Conservation (phyloP, 2,329 filamentous ascomycete species). For the Colletotrichum filicis region DNA sequence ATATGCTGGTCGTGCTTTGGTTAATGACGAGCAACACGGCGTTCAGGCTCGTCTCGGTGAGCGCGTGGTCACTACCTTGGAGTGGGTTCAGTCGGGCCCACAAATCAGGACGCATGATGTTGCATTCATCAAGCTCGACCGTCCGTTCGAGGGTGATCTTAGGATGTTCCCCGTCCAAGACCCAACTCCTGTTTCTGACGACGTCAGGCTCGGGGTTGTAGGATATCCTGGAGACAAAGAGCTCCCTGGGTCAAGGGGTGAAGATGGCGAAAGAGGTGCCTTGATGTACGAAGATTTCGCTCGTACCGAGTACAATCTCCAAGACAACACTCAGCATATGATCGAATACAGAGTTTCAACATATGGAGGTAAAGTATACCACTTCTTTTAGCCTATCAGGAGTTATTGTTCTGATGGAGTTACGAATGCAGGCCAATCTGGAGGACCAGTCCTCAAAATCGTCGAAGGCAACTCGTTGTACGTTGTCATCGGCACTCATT, state of each 20-base stretch:
- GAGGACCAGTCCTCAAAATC: slow-evolving; percentile 39
- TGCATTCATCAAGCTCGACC: slow-evolving; percentile 41
- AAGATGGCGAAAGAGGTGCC: slow-evolving; percentile 39
- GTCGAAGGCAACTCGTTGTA: slow-evolving; percentile 14
- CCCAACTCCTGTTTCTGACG: slow-evolving; percentile 25
- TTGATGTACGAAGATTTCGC: slow-evolving; percentile 46
- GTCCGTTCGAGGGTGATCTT: slow-evolving; percentile 40
- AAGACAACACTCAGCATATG: slow-evolving; percentile 38
- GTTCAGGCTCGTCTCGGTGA: slow-evolving; percentile 33
- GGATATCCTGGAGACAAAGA: slow-evolving; percentile 47
- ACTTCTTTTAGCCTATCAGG: rapidly evolving
- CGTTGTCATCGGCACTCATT: slow-evolving; percentile 42
- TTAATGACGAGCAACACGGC: not conserved
- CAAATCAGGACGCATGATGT: slow-evolving; percentile 37
- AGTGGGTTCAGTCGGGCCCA: slow-evolving; percentile 35
- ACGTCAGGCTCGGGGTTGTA: slow-evolving; percentile 42
- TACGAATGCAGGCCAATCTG: slow-evolving; percentile 39
- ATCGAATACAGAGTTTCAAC: slow-evolving; percentile 44
- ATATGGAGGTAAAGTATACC: slow-evolving; percentile 38
- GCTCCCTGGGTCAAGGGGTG: slow-evolving; percentile 12
- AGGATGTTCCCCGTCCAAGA: slow-evolving; percentile 35
- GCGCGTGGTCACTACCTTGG: slow-evolving; percentile 37
- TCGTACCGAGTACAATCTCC: slow-evolving; percentile 38
- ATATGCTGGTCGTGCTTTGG: slow-evolving; percentile 40
- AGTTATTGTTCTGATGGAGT: not conserved